phyloP scores from a whole-genome alignment of 768 basidiomycete genomes.

The Lentinus brumalis region DNA sequence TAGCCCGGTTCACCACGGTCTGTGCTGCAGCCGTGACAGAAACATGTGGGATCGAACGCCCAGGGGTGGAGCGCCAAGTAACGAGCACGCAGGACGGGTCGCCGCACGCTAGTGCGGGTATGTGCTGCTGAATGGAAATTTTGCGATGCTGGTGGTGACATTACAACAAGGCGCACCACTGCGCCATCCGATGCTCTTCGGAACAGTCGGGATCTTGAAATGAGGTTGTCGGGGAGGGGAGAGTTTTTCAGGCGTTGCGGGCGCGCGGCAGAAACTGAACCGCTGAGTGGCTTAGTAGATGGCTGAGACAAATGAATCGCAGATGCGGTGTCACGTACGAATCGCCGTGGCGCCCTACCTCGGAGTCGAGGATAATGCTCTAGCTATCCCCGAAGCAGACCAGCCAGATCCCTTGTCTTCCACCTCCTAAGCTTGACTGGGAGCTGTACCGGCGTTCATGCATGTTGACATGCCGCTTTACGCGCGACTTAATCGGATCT shows the following conservation, averaged over 20 bases:
- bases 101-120: background rate
- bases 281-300: constrained; percentile 1
- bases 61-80: background rate
- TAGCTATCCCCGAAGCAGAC: background rate
- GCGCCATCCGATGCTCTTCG: constrained; percentile 4
- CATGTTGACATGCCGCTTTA: background rate
- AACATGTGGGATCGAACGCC: background rate
- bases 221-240: background rate
- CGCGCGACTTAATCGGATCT: background rate
- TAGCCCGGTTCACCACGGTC: background rate
- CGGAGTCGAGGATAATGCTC: background rate
- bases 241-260: background rate
- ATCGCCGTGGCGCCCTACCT: background rate
- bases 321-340: background rate
- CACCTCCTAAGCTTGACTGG: background rate
- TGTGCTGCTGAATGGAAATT: constrained; percentile 9
- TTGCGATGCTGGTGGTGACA: constrained; percentile 1
- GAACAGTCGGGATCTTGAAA: background rate
- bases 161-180: background rate
- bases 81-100: background rate
- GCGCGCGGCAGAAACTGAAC: background rate
- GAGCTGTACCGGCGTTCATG: background rate
- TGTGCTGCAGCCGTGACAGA: constrained; percentile 1
- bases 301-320: constrained; percentile 13
- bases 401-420: background rate